Evolutionary conservation across 2,329 filamentous ascomycete species (phyloP).

Genomic region (Trichoderma asperellum): DNA sequence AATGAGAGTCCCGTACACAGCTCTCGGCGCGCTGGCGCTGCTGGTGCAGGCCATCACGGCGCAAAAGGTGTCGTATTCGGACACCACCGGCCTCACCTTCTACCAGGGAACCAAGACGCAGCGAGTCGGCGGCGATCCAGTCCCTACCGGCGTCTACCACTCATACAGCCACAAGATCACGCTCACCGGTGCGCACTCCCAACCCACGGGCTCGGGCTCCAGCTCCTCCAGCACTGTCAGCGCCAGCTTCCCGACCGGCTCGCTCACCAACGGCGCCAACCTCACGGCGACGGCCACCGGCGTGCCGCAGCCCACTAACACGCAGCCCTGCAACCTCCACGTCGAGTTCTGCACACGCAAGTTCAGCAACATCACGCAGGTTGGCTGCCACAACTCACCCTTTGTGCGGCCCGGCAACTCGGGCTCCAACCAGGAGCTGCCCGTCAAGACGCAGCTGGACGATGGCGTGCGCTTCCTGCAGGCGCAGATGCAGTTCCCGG

Average conservation of each 20-base stretch:
- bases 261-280: constrained; percentile 48
- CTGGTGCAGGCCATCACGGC: constrained; percentile 34
- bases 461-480: constrained; percentile 72
- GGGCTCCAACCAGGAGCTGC: constrained; percentile 73
- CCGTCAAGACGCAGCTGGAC: constrained; percentile 72
- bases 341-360: constrained; percentile 75
- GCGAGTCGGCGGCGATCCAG: constrained; percentile 43
- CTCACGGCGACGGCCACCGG: constrained; percentile 47
- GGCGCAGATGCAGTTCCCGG: constrained; percentile 64
- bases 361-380: constrained; percentile 80
- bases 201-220: constrained; percentile 8
- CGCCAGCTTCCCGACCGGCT: constrained; percentile 44
- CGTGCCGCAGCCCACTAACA: constrained; percentile 62
- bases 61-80: constrained; percentile 39
- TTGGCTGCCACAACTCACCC: constrained; percentile 80
- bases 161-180: constrained; percentile 50
- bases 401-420: constrained; percentile 72
- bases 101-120: constrained; percentile 45
- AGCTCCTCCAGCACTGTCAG: constrained; percentile 34
- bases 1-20: constrained; percentile 23
- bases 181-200: constrained; percentile 38
- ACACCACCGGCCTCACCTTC: constrained; percentile 44
- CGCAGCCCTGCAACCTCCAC: constrained; percentile 78
- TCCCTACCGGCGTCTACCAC: constrained; percentile 51
- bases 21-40: constrained; percentile 35